Conservation (phyloP, 2,329 filamentous ascomycete genomes). For the Alternaria sp. region DNA sequence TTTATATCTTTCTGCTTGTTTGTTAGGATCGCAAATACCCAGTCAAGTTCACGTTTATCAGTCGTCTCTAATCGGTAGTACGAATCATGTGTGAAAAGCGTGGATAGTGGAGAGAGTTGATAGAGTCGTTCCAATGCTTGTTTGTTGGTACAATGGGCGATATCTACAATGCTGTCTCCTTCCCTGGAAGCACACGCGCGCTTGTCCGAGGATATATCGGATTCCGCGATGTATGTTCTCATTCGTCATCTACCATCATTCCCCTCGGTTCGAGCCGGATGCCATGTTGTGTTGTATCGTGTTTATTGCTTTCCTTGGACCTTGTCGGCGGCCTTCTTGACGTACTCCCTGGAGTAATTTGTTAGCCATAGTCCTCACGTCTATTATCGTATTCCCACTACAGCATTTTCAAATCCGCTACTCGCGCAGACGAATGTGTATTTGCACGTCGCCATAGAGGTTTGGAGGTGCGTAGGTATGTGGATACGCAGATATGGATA, state of each 20-base stretch:
- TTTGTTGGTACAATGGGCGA: background rate
- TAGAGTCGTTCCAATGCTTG: constrained; percentile 7
- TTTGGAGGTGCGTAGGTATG: too few species aligned
- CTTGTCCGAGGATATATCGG: background rate
- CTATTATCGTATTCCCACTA: too few species aligned
- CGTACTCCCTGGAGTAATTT: constrained; percentile 38
- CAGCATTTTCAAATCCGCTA: too few species aligned
- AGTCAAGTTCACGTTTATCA: background rate
- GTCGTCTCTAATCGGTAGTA: background rate
- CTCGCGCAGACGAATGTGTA: too few species aligned
- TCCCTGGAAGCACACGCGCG: background rate
- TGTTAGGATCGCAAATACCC: constrained; percentile 2
- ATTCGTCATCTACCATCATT: background rate
- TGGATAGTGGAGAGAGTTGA: background rate
- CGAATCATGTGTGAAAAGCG: background rate
- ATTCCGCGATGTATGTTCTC: background rate
- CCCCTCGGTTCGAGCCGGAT: background rate
- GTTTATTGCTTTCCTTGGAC: constrained; percentile 27
- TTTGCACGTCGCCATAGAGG: too few species aligned
- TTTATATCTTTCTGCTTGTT: background rate
- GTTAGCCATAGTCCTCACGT: too few species aligned
- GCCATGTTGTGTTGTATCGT: background rate
- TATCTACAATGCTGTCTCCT: background rate
- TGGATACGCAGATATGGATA: too few species aligned
- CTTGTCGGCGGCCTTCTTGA: constrained; percentile 47